phyloP scores from a whole-genome alignment of 768 basidiomycete genomes.

The Tulasnella sp. region DNA sequence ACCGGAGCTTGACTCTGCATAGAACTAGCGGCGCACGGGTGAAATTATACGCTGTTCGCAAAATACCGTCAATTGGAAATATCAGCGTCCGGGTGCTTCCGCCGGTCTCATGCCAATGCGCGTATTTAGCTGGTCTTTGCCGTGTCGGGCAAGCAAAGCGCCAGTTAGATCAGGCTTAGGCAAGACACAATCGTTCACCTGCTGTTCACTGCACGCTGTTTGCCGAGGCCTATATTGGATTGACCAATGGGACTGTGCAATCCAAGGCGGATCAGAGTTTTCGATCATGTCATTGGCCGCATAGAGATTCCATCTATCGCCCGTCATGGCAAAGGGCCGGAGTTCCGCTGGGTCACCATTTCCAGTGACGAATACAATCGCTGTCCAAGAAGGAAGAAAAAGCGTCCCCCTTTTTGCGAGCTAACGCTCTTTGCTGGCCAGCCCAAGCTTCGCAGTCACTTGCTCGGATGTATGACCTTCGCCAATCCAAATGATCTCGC shows the following conservation, averaged over 20 bases:
- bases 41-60: not conserved
- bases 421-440: not conserved
- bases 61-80: not conserved
- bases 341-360: not conserved
- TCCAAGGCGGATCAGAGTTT: not conserved
- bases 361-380: not conserved
- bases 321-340: not conserved
- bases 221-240: not conserved
- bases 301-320: not conserved
- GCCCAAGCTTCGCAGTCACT: slow-evolving; percentile 2
- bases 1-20: not conserved
- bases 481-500: not conserved
- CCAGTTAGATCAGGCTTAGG: not conserved
- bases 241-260: not conserved
- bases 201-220: not conserved
- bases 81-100: not conserved
- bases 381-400: not conserved
- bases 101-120: not conserved
- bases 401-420: not conserved
- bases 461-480: not conserved
- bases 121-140: too few relatives aligned
- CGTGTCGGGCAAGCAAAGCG: not conserved
- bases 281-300: not conserved
- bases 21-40: not conserved
- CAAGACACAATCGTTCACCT: not conserved